Base-by-base conservation (phyloP, 768 basidiomycete genomes). In the Boletellus ananas region DNA sequence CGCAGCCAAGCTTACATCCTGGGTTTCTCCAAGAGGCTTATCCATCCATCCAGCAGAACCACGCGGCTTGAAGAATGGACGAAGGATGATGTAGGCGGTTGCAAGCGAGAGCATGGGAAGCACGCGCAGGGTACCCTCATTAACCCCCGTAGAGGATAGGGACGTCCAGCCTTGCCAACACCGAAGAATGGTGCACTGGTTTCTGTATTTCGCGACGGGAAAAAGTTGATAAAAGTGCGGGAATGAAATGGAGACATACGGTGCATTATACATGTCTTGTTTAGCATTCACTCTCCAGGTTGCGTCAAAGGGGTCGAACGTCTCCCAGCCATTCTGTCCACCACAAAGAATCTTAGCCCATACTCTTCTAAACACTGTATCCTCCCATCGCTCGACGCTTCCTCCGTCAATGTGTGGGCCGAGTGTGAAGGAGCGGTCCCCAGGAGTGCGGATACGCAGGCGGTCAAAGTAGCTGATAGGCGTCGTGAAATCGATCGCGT, bases 401-500 rank as follows among this genome's bases (percentile, higher is more conserved):
- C 80, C 80, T 0, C 74, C 74, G 43, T 81, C 79, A 14, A 74
- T 64, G 47, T 85, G 83, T 11, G 85, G 82, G 0, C 82, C 85
- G 2, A 90, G 69, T 0, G 80, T 75, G 60, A 90, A 90, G 42
- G 75, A 74, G 12, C 73, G 66, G 52, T 88, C 87, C 0, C 88
- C 90, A 0, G 87, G 85, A 25, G 74, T 75, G 6, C 90, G 78
- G 41, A 90, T 86, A 2, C 87, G 76, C 11, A 90, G 69, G 6
- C 89, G 76, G 66, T 92, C 89, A 51, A 81, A 86, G 65, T 91
- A 91, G 1, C 82, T 80, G n/a, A 90, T 67, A 1, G 87, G 85
- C 3, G 74, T 80, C 11, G 67, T 57, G 25, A 87, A 72, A 49
- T 71, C 72, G 47, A 85, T 65, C 25, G 59, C 52, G 1, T 74